Conservation (phyloP, 169 alveolate genomes). For the Plasmodium coatneyi region DNA sequence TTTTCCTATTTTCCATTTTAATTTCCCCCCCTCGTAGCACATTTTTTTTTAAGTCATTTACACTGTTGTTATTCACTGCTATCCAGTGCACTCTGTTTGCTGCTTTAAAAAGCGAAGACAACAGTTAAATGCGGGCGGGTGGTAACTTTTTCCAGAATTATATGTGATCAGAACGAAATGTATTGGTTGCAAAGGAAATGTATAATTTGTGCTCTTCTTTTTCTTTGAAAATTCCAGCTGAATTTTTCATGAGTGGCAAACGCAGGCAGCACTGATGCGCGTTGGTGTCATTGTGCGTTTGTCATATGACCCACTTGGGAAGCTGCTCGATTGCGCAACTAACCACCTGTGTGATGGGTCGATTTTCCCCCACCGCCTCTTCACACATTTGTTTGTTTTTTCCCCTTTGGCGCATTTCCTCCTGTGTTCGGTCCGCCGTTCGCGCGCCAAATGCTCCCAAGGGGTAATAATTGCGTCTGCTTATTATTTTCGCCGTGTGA, state of each 20-base stretch:
- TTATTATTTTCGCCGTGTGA: not conserved
- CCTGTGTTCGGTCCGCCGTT: not conserved
- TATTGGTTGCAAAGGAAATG: not conserved
- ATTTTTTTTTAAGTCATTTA: slow-evolving; percentile 9
- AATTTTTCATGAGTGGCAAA: not conserved
- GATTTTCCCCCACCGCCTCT: not conserved
- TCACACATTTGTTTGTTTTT: not conserved
- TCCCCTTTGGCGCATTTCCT: not conserved
- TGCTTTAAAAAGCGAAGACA: not conserved
- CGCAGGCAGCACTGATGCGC: not conserved
- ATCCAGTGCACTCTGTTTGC: slow-evolving; percentile 59
- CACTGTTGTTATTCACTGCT: slow-evolving; percentile 64
- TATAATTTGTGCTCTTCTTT: not conserved
- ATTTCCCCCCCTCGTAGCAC: not conserved
- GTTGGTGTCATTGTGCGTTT: not conserved
- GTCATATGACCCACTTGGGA: not conserved
- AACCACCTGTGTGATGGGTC: not conserved
- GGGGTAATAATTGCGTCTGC: not conserved
- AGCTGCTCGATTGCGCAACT: not conserved
- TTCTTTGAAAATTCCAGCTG: not conserved
- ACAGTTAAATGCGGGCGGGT: slow-evolving; percentile 10
- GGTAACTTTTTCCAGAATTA: slow-evolving; percentile 7
- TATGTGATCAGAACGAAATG: not conserved
- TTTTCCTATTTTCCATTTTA: not conserved
- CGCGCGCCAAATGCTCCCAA: not conserved